Conservation (phyloP, 2,329 filamentous ascomycete genomes). For the Rutstroemia sp. region DNA sequence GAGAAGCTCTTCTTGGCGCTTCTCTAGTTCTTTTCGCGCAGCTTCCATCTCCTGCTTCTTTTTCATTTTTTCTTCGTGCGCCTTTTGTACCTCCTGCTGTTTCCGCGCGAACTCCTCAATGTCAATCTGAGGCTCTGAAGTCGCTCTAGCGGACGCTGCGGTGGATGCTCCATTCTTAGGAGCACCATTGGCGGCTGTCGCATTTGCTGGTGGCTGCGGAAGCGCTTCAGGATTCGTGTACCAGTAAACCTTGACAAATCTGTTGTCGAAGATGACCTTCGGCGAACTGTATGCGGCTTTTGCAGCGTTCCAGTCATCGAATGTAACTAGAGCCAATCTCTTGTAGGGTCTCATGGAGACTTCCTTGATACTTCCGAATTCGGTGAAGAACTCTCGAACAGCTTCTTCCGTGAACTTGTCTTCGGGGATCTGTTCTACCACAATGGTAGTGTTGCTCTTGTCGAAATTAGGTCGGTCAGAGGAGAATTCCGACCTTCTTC, state of each 20-base stretch:
- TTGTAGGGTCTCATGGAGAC: conserved; percentile 60
- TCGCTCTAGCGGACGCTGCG: conserved; percentile 15
- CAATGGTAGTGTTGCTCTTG: conserved; percentile 57
- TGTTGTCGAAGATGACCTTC: conserved; percentile 75
- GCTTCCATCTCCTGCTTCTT: conserved; percentile 57
- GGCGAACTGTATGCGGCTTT: conserved; percentile 67
- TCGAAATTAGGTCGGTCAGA: conserved; percentile 56
- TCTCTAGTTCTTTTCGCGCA: conserved; percentile 56
- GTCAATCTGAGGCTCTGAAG: conserved; percentile 48
- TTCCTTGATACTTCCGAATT: conserved; percentile 61
- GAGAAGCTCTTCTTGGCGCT: conserved; percentile 53
- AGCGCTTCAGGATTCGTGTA: conserved; percentile 44
- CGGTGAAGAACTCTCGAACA: conserved; percentile 61
- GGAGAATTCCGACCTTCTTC: conserved; percentile 49
- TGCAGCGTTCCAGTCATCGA: conserved; percentile 56
- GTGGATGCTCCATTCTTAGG: conserved; percentile 23
- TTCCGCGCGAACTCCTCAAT: conserved; percentile 60
- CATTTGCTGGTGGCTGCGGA: conserved; percentile 25
- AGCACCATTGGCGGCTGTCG: conserved; percentile 23
- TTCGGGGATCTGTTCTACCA: conserved; percentile 71
- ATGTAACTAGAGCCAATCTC: conserved; percentile 63
- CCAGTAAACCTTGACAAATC: conserved; percentile 83
- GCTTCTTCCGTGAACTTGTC: conserved; percentile 59
- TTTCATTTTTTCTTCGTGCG: conserved; percentile 56
- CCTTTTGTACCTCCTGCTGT: conserved; percentile 66